Evolutionary conservation across 192 early-diverging fungal genomes (phyloP), one percentile per base, ranked within the genome.

Genomic region (Coemansia guatemalensis): DNA sequence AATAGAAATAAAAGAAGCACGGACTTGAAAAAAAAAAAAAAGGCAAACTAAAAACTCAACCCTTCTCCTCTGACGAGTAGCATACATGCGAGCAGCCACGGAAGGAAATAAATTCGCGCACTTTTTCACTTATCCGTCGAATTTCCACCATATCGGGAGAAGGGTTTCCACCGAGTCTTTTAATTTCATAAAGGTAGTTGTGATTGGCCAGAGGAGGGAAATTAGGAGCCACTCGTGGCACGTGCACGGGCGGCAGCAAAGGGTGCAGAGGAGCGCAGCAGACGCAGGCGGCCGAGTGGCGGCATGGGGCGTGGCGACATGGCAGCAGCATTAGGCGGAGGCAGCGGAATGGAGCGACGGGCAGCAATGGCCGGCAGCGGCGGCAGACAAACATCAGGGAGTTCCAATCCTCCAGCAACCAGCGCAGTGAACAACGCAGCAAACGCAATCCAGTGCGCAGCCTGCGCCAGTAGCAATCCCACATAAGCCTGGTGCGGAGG

Each of bases 401-500:
- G 18, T 1, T 69, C 75, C 12, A 67, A 35, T 4, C 67, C 62
- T 8, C 61, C 65, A 5, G 32, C 12, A 21, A 50, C 60, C 23
- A 78, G 21, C 20, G 55, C 60, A 2, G 23, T 22, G 41, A 78
- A 65, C 35, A 72, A 9, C 0, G 70, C 64, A 41, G 69, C 52
- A 48, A 68, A 78, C 1, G 75, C 70, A 12, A 60, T 20, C 75
- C 75, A 78, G 33, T 73, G 75, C 21, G 67, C 63, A 0, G 70
- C 70, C 67, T 78, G 75, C 21, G 60, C 67, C 63, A 78, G 33
- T 58, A 78, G n/a, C 49, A 78, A 48, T n/a, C 63, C 75, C 0
- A 73, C 67, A 20, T 56, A 78, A 4, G 75, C 75, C 5, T 39
- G 48, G 21, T 78, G 75, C 30, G 70, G 51, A 14, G 75, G 75